Percentiles rank a stretch among this genome's conserved stretches.
These are phyloP conservation scores for Phanerochaete carnosa DNA, from an alignment of 768 basidiomycete genomes.

Conservation along the genomic window DNA sequence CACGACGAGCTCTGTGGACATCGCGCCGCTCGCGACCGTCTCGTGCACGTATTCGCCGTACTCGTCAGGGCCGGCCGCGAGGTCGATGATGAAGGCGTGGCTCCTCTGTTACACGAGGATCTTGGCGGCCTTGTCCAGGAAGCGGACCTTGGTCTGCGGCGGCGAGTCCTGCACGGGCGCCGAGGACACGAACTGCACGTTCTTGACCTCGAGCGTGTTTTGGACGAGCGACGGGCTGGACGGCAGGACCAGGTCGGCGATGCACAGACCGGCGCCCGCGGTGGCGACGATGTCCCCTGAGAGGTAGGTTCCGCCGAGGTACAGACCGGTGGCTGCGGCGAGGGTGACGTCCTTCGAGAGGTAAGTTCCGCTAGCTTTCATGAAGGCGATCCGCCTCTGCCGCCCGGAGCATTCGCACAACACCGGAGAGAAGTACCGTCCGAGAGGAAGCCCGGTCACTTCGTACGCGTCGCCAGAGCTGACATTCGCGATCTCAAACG, in stretches of 20 bases:
- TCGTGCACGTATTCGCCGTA: constrained; percentile 45
- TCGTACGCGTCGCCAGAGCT: constrained; percentile 40
- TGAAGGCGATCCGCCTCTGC: constrained; percentile 53
- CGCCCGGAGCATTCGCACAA: constrained; percentile 44
- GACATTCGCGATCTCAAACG: constrained; percentile 63
- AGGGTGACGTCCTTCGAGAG: no score
- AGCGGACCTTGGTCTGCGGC: constrained; percentile 44
- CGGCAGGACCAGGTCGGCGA: constrained; percentile 57
- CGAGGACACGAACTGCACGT: constrained; percentile 48
- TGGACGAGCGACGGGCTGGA: constrained; percentile 19
- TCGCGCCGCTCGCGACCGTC: constrained; percentile 50
- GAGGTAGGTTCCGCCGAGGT: constrained; percentile 55
- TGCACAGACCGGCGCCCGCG: constrained; percentile 57
- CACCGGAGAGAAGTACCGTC: constrained; percentile 61
- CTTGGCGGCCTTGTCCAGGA: constrained; percentile 49
- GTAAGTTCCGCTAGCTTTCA: constrained; percentile 58
- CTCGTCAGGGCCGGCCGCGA: constrained; percentile 43
- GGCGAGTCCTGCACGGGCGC: constrained; percentile 44
- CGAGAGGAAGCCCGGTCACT: constrained; percentile 55
- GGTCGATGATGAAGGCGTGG: constrained; percentile 48
- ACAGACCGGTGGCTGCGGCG: no score
- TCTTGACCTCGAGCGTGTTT: constrained; percentile 37
- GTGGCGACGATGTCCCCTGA: constrained; percentile 68
- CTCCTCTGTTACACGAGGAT: constrained; percentile 58
- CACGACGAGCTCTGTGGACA: constrained; percentile 50